These are phyloP conservation scores for Alternaria triticimaculans DNA, from an alignment of 2,329 filamentous ascomycete species.

Conservation along the genomic window DNA sequence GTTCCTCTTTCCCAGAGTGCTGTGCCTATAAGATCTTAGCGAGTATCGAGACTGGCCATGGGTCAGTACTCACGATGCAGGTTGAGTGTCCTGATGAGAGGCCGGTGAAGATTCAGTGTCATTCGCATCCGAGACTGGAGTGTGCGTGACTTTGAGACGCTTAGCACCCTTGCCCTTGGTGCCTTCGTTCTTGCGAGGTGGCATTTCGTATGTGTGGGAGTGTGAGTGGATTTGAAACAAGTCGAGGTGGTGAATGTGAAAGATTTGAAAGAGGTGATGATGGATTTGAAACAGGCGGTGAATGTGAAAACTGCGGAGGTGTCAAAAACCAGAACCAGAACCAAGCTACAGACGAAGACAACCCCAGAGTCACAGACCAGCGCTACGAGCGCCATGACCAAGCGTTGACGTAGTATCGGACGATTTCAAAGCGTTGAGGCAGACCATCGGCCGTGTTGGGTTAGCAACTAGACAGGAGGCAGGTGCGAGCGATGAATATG, in stretches of 20 bases:
- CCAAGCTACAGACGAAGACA: not conserved
- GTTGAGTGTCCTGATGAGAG: not conserved
- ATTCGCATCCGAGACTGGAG: not conserved
- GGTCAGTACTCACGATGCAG: not conserved
- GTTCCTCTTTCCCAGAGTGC: not conserved
- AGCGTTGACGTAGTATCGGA: not conserved
- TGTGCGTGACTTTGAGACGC: not conserved
- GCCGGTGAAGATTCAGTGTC: not conserved
- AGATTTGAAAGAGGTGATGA: too few relatives aligned
- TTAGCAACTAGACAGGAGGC: not conserved
- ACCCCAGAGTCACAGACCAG: too few relatives aligned
- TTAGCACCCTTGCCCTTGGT: not conserved
- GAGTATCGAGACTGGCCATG: rapidly evolving
- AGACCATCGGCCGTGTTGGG: not conserved
- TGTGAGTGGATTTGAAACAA: too few relatives aligned
- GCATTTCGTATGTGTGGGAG: too few relatives aligned
- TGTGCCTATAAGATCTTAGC: rapidly evolving
- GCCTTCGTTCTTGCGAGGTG: too few relatives aligned
- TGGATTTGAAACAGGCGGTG: too few relatives aligned
- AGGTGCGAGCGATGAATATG: not conserved
- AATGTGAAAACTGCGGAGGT: not conserved
- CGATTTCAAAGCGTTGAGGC: not conserved
- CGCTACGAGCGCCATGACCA: not conserved
- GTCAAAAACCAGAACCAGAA: not conserved
- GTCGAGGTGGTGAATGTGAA: too few relatives aligned